A percentile compares a stretch with the other conserved stretches of the same genome.
Conservation (phyloP, 768 basidiomycete genomes). For the Tricholoma bakamatsutake region DNA sequence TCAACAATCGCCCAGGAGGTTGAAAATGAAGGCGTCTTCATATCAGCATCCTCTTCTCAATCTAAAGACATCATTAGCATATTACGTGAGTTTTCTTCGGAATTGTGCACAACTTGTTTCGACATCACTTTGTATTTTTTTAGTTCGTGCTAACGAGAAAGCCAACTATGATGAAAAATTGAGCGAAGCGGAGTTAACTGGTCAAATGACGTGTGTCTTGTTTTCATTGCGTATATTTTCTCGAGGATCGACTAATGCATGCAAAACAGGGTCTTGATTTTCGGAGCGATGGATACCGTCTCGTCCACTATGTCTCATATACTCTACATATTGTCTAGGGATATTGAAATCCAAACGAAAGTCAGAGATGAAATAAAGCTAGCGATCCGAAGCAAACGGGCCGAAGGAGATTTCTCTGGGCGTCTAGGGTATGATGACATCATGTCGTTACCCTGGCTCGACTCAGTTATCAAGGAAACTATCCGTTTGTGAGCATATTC, state of each 20-base stretch:
- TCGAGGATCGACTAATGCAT: not conserved
- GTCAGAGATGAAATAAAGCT: constrained; percentile 31
- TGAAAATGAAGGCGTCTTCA: constrained; percentile 9
- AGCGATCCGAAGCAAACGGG: constrained; percentile 15
- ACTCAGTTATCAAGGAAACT: constrained; percentile 44
- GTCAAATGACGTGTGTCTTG: constrained; percentile 41
- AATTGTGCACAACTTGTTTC: constrained; percentile 1
- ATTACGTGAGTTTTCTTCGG: constrained; percentile 31
- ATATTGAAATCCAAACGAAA: constrained; percentile 33
- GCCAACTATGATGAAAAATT: constrained; percentile 30
- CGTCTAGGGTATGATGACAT: constrained; percentile 32
- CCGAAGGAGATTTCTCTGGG: constrained; percentile 10
- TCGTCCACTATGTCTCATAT: constrained; percentile 39
- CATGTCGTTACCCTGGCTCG: constrained; percentile 32
- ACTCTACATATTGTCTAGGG: constrained; percentile 30
- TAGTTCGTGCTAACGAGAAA: constrained; percentile 34
- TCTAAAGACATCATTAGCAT: constrained; percentile 45
- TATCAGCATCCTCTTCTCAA: constrained; percentile 17
- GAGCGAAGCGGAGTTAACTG: constrained; percentile 38
- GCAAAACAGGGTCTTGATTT: constrained; percentile 35
- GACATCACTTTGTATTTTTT: not conserved
- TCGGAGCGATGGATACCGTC: constrained; percentile 47
- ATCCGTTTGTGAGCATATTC: constrained; percentile 31
- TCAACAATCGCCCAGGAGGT: constrained; percentile 17
- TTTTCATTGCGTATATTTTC: not conserved